A percentile compares a stretch with the other conserved stretches of the same genome.
Conservation (phyloP, 1,139 yeast species). For the Yarrowia galli region DNA sequence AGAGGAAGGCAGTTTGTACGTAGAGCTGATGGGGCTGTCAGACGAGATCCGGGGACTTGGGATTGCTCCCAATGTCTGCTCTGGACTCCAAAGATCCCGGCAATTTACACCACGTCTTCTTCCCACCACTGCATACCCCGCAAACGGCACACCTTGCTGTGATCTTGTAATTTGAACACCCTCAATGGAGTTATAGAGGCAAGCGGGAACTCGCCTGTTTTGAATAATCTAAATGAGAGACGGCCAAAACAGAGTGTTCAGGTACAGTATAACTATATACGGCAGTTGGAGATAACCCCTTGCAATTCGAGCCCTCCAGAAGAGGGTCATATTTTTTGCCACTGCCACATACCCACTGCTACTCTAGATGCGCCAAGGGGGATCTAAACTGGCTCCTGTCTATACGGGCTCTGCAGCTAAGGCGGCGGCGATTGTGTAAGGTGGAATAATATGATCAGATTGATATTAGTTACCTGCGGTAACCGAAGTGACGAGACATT, state of each 20-base stretch:
- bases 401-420: conserved; percentile 12
- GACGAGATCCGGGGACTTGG: not conserved
- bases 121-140: not conserved
- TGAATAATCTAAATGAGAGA: not conserved
- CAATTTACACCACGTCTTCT: not conserved
- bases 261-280: no score
- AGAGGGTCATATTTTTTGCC: not conserved
- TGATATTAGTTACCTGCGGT: no score
- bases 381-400: conserved; percentile 10
- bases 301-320: no score
- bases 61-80: not conserved
- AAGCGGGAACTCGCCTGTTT: not conserved
- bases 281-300: no score
- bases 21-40: not conserved
- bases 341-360: not conserved
- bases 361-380: conserved; percentile 5
- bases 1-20: no score
- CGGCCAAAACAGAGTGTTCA: no score
- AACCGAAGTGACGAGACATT: not conserved
- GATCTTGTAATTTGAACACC: not conserved
- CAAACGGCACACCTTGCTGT: not conserved
- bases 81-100: not conserved
- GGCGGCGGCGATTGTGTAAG: conserved; percentile 6
- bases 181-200: not conserved
- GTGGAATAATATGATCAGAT: no score